phyloP scores from a whole-genome alignment of 768 basidiomycete species.

The Panellus pusillus region DNA sequence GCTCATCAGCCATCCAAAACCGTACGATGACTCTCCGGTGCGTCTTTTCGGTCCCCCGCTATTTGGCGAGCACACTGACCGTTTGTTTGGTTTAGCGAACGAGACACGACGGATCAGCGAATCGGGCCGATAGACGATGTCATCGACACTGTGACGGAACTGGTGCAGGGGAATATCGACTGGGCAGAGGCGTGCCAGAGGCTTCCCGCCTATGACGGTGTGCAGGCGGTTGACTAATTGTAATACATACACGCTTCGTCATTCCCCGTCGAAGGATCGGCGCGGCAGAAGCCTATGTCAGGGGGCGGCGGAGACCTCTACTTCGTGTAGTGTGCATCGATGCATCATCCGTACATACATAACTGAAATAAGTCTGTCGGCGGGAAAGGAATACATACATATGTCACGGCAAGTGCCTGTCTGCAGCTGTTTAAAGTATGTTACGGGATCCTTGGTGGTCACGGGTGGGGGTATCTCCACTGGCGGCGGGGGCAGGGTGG shows the following conservation, averaged over 20 bases:
- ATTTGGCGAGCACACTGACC: neutral
- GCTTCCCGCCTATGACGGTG: conserved; percentile 82
- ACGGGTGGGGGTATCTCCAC: neutral
- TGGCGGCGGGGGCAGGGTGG: neutral
- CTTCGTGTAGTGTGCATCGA: no score
- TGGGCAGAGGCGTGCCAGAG: conserved; percentile 76
- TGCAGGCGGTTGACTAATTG: conserved; percentile 71
- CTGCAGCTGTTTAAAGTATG: no score
- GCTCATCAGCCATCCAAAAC: conserved; percentile 90
- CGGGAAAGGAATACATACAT: neutral
- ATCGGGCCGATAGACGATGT: conserved; percentile 92
- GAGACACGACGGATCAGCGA: conserved; percentile 90
- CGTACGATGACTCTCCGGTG: conserved; percentile 92
- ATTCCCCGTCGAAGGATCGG: neutral
- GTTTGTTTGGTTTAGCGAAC: conserved; percentile 58
- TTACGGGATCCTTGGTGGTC: neutral
- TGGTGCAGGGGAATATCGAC: conserved; percentile 71
- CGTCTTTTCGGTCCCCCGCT: conserved; percentile 31
- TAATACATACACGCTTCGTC: no score
- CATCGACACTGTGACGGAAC: conserved; percentile 72
- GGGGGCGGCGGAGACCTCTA: neutral
- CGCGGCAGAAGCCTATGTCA: conserved; percentile 1
- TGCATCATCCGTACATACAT: no score
- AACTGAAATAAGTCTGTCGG: neutral
- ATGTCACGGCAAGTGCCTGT: neutral